A percentile compares a stretch with the other conserved stretches of the same genome.
phyloP scores from a whole-genome alignment of 2,329 filamentous ascomycete species.

The Alternaria metachromatica region DNA sequence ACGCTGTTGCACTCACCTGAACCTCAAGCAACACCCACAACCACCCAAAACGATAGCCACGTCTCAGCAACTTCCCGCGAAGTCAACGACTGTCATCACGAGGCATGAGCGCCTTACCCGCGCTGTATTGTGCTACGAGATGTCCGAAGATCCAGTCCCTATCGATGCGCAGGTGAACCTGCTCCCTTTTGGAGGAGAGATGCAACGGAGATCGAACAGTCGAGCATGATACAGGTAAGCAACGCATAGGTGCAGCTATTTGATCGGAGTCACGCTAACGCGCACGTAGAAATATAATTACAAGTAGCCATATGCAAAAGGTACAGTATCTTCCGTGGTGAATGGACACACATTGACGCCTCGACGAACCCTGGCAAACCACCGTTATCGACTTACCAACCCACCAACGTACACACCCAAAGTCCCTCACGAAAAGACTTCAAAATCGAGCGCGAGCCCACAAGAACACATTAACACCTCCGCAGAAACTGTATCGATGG shows the following conservation, averaged over 20 bases:
- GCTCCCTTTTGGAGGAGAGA: background rate
- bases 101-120: slow-evolving; percentile 46
- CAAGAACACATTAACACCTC: background rate
- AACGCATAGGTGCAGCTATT: background rate
- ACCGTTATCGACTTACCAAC: background rate
- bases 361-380: background rate
- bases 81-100: slow-evolving; percentile 29
- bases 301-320: background rate
- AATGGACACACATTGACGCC: background rate
- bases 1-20: background rate
- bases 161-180: slow-evolving; percentile 31
- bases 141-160: slow-evolving; percentile 56
- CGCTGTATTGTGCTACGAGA: slow-evolving; percentile 57
- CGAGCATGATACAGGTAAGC: background rate
- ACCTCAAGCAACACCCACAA: background rate
- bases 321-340: background rate
- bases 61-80: slow-evolving; percentile 56
- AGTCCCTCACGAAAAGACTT: background rate
- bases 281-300: background rate
- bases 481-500: background rate
- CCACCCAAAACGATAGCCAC: background rate
- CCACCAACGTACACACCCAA: background rate
- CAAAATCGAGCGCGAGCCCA: background rate
- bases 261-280: background rate
- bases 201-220: background rate